Evolutionary conservation across 1,284 basidiomycete genomes (phyloP), one percentile per base, ranked within the genome.

Genomic region (Phylloporus sp.): DNA sequence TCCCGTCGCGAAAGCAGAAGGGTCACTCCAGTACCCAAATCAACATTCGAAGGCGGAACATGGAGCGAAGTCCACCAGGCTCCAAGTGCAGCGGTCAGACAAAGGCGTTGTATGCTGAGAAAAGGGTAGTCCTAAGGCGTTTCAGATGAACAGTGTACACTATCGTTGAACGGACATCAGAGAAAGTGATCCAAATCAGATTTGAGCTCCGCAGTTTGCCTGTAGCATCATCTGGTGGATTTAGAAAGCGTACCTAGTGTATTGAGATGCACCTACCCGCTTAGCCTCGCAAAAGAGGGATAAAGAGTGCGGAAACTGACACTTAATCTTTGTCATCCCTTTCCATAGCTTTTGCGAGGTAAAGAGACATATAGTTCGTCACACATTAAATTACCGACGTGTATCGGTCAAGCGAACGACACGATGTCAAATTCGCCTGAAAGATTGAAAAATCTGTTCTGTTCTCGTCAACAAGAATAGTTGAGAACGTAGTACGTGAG

Each of bases 111-210:
- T 70, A 66, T 55, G 69, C 70, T 56, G 71, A 70, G 66, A 81
- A 75, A 53, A 77, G 29, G 76, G 85, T 77, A 63, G 82, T 81
- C 10, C 71, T 67, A 8, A 80, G 80, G n/a, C 78, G 75, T 67
- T 78, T 80, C 71, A 84, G 75, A 8, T 77, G 85, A 68, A 80
- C 79, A 74, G 88, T 73, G 29, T 82, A 65, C 82, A 80, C 71
- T 84, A 65, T 86, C 85, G 71, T 88, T 88, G 76, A 85, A 89
- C 29, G 43, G 85, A 84, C 83, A 88, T 87, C 25, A 89, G 78
- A 32, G 82, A 82, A 52, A 89, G 75, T 55, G 27, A 29, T 57
- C 37, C 20, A 80, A 83, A 76, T 86, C 58, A 88, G 82, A n/a
- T 75, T 70, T 11, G 86, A 68, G 66, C 71, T 47, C 64, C 45